Percentiles rank a stretch among this genome's conserved stretches.
phyloP scores from a whole-genome alignment of 768 basidiomycete genomes.

The Suillus lakei region DNA sequence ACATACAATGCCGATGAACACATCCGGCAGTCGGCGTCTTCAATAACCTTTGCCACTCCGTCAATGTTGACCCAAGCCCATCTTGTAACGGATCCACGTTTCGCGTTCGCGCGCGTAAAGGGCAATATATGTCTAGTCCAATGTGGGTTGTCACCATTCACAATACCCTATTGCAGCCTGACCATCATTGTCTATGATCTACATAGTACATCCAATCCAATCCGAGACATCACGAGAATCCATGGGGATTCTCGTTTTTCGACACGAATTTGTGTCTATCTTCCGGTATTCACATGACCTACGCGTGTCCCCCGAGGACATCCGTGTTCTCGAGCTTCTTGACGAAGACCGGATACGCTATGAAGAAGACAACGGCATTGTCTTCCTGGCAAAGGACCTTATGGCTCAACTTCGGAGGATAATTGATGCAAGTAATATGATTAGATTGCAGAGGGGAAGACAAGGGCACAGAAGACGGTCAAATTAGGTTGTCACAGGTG shows the following conservation, averaged over 20 bases:
- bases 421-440: conserved; percentile 28
- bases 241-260: conserved; percentile 33
- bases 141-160: conserved; percentile 19
- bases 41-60: conserved; percentile 26
- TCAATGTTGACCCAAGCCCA: conserved; percentile 19
- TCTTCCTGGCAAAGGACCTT: conserved; percentile 58
- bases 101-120: conserved; percentile 40
- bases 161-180: neutral
- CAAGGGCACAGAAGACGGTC: conserved; percentile 12
- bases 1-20: neutral
- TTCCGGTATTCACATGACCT: conserved; percentile 60
- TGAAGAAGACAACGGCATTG: conserved; percentile 62
- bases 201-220: conserved; percentile 2
- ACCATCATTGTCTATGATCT: neutral
- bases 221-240: conserved; percentile 16
- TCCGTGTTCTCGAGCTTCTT: conserved; percentile 57
- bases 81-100: conserved; percentile 30
- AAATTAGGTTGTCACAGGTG: neutral
- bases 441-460: conserved; percentile 17
- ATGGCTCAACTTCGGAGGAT: conserved; percentile 33
- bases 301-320: conserved; percentile 39
- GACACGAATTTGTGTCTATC: conserved; percentile 67
- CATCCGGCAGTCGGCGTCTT: neutral
- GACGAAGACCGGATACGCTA: conserved; percentile 52
- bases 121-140: conserved; percentile 34